Conservation (phyloP, 2,329 filamentous ascomycete species). For the Botrytis deweyae region DNA sequence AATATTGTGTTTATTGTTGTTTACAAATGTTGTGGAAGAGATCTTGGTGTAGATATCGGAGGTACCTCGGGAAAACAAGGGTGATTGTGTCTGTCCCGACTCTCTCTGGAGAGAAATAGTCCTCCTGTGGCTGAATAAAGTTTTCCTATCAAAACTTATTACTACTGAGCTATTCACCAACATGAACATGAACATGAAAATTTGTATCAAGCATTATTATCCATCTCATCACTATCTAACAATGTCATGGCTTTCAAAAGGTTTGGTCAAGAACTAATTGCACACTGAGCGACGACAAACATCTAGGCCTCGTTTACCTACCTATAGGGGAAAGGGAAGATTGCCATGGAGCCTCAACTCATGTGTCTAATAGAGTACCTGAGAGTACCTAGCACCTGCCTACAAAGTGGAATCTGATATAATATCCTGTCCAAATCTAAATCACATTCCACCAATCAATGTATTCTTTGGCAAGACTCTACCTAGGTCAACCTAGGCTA, state of each 20-base stretch:
- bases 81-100: too few species aligned
- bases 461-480: background rate
- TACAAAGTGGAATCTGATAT: constrained; percentile 10
- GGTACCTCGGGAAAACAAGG: background rate
- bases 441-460: background rate
- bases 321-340: background rate
- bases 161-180: background rate
- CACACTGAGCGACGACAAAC: background rate
- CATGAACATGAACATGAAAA: background rate
- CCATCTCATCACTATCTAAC: background rate
- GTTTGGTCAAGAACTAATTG: background rate
- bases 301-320: background rate
- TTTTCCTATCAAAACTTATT: background rate
- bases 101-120: background rate
- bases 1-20: background rate
- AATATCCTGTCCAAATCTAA: background rate
- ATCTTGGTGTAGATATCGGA: background rate
- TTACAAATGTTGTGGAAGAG: background rate
- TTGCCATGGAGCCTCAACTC: constrained; percentile 11
- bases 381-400: background rate
- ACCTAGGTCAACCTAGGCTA: background rate
- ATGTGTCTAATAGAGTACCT: background rate
- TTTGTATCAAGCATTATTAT: background rate
- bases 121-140: background rate
- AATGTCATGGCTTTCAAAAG: background rate